Evolutionary conservation across 2,329 filamentous ascomycete species (phyloP), one percentile per base, ranked within the genome.

Genomic region (Furcasterigmium sp.): DNA sequence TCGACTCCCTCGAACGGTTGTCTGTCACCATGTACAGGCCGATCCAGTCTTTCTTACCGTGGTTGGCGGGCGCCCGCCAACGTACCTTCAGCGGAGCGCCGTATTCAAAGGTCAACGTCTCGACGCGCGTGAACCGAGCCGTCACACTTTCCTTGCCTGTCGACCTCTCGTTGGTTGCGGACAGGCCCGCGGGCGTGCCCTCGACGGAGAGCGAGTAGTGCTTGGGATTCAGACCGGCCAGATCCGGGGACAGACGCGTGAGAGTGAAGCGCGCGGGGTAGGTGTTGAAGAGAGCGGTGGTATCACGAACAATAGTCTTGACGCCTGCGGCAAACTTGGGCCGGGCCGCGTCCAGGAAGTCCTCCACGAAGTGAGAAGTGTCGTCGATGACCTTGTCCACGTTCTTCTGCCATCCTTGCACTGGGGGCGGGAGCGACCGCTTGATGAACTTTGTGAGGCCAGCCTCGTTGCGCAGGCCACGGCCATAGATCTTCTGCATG

Each of bases 401-500:
- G 51, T 85, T 93, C 38, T 88, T 84, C 55, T 91, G 87, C 75
- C 87, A 87, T 51, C 85, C 84, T 56, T 87, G 83, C 32, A 98
- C 78, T 3, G 89, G 87, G 3, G 84, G 80, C 3, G 93, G 93
- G 19, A 98, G 70, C 10, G 90, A 89, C 50, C 86, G 82, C 62
- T 89, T 88, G 60, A 98, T 78, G 56, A 88, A 96, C 67, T 91
- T 94, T 46, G 91, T 91, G 30, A 98, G 75, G 39, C 93, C 93
- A 10, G 93, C 93, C 61, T 95, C 89, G 51, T 85, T 73, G 46
- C 93, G 84, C 37, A 98, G 72, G 53, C 82, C 84, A 54, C 83
- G 76, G 34, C 93, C 91, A 57, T 98, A 98, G 15, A 97, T 78
- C 73, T 95, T 97, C 62, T 95, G 87, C 91, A 98, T 97, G 63